These are phyloP conservation scores for Fusarium haematococcum DNA, from an alignment of 2,329 filamentous ascomycete genomes.

Conservation along the genomic window DNA sequence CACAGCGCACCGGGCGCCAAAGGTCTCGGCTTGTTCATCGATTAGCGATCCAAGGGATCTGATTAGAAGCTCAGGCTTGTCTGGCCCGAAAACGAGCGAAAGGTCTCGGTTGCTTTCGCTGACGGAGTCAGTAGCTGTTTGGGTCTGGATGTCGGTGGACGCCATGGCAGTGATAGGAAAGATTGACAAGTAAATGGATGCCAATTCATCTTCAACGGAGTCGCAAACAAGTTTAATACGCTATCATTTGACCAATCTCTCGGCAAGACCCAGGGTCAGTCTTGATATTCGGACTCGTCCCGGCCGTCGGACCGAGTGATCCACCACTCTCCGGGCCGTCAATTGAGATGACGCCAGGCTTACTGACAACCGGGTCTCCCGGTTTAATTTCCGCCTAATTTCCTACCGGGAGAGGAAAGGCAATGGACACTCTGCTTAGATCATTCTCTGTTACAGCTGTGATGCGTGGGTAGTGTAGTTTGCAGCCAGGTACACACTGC, in stretches of 20 bases:
- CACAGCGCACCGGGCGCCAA: constrained; percentile 10
- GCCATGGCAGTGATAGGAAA: background rate
- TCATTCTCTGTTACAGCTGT: too few species aligned
- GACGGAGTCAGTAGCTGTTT: background rate
- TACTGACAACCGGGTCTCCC: background rate
- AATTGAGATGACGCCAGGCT: background rate
- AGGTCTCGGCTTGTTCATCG: constrained; percentile 5
- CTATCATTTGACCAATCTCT: background rate
- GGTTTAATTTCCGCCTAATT: background rate
- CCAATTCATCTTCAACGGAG: background rate
- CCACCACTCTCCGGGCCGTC: background rate
- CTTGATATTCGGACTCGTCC: background rate
- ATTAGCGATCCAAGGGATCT: constrained; percentile 6
- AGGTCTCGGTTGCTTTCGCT: background rate
- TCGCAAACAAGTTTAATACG: background rate
- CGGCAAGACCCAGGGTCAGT: background rate
- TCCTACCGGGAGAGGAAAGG: background rate
- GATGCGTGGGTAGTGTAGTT: too few species aligned
- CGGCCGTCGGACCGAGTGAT: constrained; percentile 3
- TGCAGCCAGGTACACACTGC: too few species aligned
- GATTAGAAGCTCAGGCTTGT: background rate
- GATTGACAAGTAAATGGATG: background rate
- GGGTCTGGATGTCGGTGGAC: background rate
- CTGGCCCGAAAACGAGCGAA: background rate
- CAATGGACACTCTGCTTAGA: too few species aligned